Base-by-base conservation (phyloP, 2,329 filamentous ascomycete species). In the Colletotrichum euphorbiae region DNA sequence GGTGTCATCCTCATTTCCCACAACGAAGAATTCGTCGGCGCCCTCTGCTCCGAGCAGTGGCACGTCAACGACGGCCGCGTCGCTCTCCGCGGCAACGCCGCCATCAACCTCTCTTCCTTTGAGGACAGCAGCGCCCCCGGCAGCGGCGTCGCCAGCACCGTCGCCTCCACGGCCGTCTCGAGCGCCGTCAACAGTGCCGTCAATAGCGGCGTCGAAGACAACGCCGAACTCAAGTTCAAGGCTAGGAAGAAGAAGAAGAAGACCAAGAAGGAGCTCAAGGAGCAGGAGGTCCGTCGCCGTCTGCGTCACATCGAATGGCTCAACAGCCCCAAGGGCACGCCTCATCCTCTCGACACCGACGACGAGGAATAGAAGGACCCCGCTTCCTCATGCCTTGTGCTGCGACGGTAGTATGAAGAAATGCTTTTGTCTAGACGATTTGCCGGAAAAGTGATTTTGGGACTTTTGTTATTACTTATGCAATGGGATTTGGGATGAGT, bases 1-100 rank as follows among this genome's bases (percentile, higher is more conserved):
- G 96, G 96, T 80, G 96, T 99, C 2, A 94, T 99, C 72, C 97
- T 99, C 90, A 99, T 99, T 81, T 98, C 94, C 70, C 96, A 99
- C 83, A 98, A 99, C 87, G 94, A 98, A 78, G 96, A 99, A 80
- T 99, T 99, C 76, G 94, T 99, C 58, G 94, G 95, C 68, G 95
- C 95, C 3, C 89, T 99, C 11, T 96, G 96, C 81, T 93, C 92
- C 4, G 97, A 99, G 84, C 94, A 98, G 81, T 97, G 96, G 93
- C 92, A 97, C 80, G 93, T 99, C 72, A 90, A 89, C 62, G 93
- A 95, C 74, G 96, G 96, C 2, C 90, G 91, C 56, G 91, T 99
- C 69, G 92, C 93, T 2, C 91, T 94, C 81, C 93, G 93, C 78
- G 93, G 93, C 73, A 89, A 90, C 77, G 82, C 90, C 2, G 90